These are phyloP conservation scores for Escallonia rubra DNA, from an alignment of 129 eudicot genomes.

Conservation along the genomic window DNA sequence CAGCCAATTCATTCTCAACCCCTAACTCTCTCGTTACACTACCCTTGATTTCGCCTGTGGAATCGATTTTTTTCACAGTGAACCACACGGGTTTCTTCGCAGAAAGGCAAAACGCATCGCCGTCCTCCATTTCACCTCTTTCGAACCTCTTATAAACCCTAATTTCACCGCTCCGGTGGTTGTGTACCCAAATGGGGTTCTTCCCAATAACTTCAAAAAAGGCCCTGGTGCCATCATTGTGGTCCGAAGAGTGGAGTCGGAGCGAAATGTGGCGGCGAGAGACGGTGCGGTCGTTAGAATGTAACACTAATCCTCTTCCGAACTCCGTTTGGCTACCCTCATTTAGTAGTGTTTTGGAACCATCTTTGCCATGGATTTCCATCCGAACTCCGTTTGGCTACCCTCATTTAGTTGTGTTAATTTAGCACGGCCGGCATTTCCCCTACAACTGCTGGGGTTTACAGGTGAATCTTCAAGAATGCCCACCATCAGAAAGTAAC, in stretches of 20 bases:
- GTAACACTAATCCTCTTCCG: conserved; percentile 47
- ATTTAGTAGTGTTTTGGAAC: conserved; percentile 35
- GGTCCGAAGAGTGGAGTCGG: conserved; percentile 6
- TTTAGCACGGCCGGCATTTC: no score
- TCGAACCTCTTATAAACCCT: conserved; percentile 41
- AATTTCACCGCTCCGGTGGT: conserved; percentile 20
- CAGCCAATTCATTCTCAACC: conserved; percentile 33
- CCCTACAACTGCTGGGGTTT: no score
- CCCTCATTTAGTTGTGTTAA: conserved; percentile 27
- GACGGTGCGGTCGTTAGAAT: conserved; percentile 48
- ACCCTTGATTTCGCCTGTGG: conserved; percentile 12
- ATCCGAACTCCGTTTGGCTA: conserved; percentile 29
- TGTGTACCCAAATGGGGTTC: conserved; percentile 64
- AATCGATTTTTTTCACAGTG: conserved; percentile 24
- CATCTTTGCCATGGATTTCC: conserved; percentile 57
- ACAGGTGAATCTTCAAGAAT: no score
- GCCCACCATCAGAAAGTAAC: no score
- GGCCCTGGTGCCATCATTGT: conserved; percentile 23
- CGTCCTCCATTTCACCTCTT: conserved; percentile 45
- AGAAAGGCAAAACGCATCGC: conserved; percentile 67
- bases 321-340: conserved; percentile 22
- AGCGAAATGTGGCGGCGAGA: conserved; percentile 72
- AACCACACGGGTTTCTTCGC: conserved; percentile 69
- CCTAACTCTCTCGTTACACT: conserved; percentile 13
- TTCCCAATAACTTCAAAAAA: conserved; percentile 56